A percentile compares a stretch with the other conserved stretches of the same genome.
Evolutionary conservation across 495 filamentous ascomycete genomes (phyloP).

Genomic region (Rhizodiscina lignyota): DNA sequence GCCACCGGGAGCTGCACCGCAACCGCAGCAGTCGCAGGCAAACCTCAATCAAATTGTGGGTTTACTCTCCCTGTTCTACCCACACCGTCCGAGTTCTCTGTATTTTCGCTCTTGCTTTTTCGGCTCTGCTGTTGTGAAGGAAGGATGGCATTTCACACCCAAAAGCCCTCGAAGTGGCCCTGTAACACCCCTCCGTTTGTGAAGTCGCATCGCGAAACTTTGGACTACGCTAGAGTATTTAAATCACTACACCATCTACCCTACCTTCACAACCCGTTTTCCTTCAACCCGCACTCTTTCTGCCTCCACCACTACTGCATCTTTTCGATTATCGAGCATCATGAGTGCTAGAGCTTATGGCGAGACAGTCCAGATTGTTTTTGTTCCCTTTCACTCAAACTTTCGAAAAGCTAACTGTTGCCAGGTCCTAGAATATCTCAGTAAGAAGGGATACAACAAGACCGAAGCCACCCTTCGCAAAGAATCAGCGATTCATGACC

Average conservation of each 20-base stretch:
- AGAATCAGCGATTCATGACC: slow-evolving; percentile 68
- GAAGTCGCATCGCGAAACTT: neutral
- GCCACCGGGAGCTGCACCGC: slow-evolving; percentile 12
- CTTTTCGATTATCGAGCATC: no score
- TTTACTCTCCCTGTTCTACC: slow-evolving; percentile 5
- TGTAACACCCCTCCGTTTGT: neutral
- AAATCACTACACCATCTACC: no score
- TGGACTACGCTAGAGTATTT: neutral
- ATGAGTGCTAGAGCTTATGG: no score
- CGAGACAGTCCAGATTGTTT: no score
- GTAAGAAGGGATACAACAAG: slow-evolving; percentile 85
- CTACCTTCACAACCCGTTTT: no score
- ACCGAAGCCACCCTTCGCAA: slow-evolving; percentile 87
- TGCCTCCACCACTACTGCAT: no score
- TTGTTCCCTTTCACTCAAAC: no score
- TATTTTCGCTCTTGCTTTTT: slow-evolving; percentile 4
- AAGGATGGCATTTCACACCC: no score
- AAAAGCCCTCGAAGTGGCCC: no score
- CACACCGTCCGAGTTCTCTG: slow-evolving; percentile 1
- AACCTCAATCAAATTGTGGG: slow-evolving; percentile 84
- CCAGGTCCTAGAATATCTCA: slow-evolving; percentile 88
- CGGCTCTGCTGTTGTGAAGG: no score
- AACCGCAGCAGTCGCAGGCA: slow-evolving; percentile 53
- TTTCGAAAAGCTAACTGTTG: neutral
- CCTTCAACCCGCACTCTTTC: no score